Evolutionary conservation across 129 eudicot genomes (phyloP), one percentile per base, ranked within the genome.

Genomic region (Arctium minus): DNA sequence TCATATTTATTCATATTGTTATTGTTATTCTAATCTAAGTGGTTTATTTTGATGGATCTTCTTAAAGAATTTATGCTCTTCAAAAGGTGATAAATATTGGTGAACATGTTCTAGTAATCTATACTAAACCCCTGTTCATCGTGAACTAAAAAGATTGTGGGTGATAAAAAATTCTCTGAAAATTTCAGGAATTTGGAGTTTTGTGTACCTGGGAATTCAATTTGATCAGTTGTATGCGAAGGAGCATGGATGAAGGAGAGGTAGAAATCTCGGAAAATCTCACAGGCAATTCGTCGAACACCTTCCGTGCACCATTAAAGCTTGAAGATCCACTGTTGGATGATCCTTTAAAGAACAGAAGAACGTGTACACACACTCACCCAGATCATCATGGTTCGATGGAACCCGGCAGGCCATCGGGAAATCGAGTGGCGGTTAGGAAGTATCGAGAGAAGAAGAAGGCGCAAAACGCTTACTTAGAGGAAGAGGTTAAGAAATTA

Each of bases 381-480:
- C 73, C 79, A 17, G 42, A 37, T 40, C 68, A 42, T 46, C 73
- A 6, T 33, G 36, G 27, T 10, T 53, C 69, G 4, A 40, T 40
- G 79, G 86, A 80, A 62, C 75, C 77, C 1, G 72, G 56, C 27
- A 82, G 84, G 84, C 77, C 89, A 74, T 75, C 68, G 48, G 94
- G 94, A 15, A 92, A 92, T 76, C 84, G 94, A 46, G 91, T 88
- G 71, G 97, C 97, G 13, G 97, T 92, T 60, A 71, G 87, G 62
- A 92, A 88, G 91, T 92, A 92, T 73, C 77, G 92, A 36, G 94
- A 90, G 92, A 92, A 90, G 90, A 92, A 92, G 83, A 92, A 90
- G 56, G 94, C 91, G 2, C 91, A 87, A 35, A 78, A 88, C 13
- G 90, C 87, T 44, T 88, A 82, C 56, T 85, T 92, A 29, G 94